Conservation (phyloP, 352 stramenopile species). For the Pythium oligandrum region DNA sequence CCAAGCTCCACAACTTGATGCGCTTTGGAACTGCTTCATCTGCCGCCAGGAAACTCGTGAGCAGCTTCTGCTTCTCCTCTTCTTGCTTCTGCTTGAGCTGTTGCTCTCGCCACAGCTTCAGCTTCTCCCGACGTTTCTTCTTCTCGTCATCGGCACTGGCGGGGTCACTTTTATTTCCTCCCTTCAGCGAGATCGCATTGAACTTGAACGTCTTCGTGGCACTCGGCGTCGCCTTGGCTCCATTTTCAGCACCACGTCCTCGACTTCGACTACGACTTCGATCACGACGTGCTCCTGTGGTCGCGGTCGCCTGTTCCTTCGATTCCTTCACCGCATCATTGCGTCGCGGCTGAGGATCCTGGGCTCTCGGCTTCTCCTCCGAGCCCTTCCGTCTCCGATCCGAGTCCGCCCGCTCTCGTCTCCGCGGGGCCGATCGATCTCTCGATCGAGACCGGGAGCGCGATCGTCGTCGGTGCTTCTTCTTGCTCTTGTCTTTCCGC, state of each 20-base stretch:
- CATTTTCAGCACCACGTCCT: constrained; percentile 6
- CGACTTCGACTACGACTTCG: constrained; percentile 29
- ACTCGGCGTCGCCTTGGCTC: neutral
- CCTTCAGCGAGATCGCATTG: constrained; percentile 53
- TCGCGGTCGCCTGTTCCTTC: constrained; percentile 17
- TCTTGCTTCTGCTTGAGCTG: constrained; percentile 47
- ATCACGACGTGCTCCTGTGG: constrained; percentile 3
- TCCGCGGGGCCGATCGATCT: too few relatives aligned
- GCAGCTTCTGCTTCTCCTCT: constrained; percentile 31
- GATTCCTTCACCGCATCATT: neutral
- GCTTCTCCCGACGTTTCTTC: constrained; percentile 39
- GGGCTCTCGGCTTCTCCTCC: too few relatives aligned
- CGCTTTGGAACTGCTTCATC: constrained; percentile 66
- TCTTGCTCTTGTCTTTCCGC: neutral
- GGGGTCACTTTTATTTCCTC: constrained; percentile 5
- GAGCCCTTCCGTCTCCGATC: too few relatives aligned
- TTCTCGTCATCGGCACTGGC: constrained; percentile 26
- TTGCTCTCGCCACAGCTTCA: constrained; percentile 56
- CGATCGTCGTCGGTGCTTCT: neutral
- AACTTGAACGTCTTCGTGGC: constrained; percentile 51
- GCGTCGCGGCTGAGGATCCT: neutral
- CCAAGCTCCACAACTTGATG: constrained; percentile 54
- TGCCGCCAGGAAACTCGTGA: constrained; percentile 47
- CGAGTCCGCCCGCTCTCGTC: too few relatives aligned
- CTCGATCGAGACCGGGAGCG: constrained; percentile 18